Evolutionary conservation across 495 filamentous ascomycete genomes (phyloP), one percentile per base, ranked within the genome.

Genomic region (Neurospora discreta): DNA sequence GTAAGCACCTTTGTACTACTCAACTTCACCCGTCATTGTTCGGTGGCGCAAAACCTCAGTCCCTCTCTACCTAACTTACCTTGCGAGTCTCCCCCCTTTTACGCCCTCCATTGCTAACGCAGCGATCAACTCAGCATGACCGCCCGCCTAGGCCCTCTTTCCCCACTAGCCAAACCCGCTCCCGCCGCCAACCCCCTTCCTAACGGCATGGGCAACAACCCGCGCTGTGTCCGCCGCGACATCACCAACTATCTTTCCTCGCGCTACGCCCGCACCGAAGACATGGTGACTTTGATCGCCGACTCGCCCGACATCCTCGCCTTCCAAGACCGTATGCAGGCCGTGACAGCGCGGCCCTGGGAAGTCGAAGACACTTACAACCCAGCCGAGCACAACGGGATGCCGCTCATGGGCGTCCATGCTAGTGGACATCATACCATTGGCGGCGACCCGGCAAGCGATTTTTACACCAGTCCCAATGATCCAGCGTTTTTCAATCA

Each of bases 401-500:
- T 78, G 43, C 77, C 75, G 68, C 77, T 79, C 65, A 76, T 75
- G 70, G 82, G 83, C 58, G 81, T 84, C 58, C 83, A 85, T 72
- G 69, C 65, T 13, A 81, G 74, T 16, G 83, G 82, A 67, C 83
- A 85, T 73, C 84, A 78, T 71, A 83, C 79, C 67, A 82, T 83
- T 38, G 75, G 74, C 30, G 81, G 81, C 44, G 82, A 82, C 72
- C 82, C 81, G 2, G 80, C 78, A 39, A 81, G 78, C 7, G 80
- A 83, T 46, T 81, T 89, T 42, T 91, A 84, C 77, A 83, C 81
- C 18, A 87, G 83, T 60, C 87, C 90, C n/a, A 87, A 88, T 26
- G 90, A 92, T 71, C 90, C 90, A 20, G 84, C 83, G 10, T 93
- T 93, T 78, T 92, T 81, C 78, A 80, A 88, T 23, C 90, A 92